Base-by-base conservation (phyloP, 2,329 filamentous ascomycete genomes). In the Cryphonectria naterciae region DNA sequence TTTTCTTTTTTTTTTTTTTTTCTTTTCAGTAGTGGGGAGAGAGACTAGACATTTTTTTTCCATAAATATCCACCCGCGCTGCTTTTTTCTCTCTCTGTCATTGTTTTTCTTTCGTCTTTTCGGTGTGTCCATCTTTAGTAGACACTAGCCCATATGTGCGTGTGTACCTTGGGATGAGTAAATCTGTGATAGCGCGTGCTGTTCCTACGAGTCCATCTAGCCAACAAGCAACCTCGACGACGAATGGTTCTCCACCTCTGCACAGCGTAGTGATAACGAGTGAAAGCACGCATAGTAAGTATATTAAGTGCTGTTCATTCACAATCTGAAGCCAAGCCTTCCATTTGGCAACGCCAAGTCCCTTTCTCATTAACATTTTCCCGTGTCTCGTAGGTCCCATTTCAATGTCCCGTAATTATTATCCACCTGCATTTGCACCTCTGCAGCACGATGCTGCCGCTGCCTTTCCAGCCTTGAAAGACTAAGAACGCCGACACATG, bases 41-140 rank as follows among this genome's bases (percentile, higher is more conserved):
- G 58, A 35, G 58, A 35, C 22, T 61, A 61, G 58, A 61, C 58
- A 61, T 61, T 61, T 61, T 25, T 7, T 39, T 61, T 22, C 39
- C 39, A 61, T 61, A 61, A 61, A 61, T 61, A 61, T 61, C 58
- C 58, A 61, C 58, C 25, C 4, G 58, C 58, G 35, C 32, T 61
- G 17, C 17, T 61, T 39, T 32, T 15, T 8, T 32, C 32, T 32
- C 28, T 22, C 7, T 8, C 56, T 37, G 46, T 25, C 4, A 35
- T 61, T 61, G n/a, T 32, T 17, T 13, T 25, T n/a, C 28, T 35
- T 35, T 39, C 32, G 22, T 8, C 28, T 19, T 35, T 28, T 32
- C 54, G 28, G 13, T 0, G 28, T 4, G 52, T 56, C 25, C 52
- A 56, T 28, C 25, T 25, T 56, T 56, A 7, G 19, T 8, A 8